phyloP scores from a whole-genome alignment of 2,329 filamentous ascomycete species.

The Bipolaris gigantea region DNA sequence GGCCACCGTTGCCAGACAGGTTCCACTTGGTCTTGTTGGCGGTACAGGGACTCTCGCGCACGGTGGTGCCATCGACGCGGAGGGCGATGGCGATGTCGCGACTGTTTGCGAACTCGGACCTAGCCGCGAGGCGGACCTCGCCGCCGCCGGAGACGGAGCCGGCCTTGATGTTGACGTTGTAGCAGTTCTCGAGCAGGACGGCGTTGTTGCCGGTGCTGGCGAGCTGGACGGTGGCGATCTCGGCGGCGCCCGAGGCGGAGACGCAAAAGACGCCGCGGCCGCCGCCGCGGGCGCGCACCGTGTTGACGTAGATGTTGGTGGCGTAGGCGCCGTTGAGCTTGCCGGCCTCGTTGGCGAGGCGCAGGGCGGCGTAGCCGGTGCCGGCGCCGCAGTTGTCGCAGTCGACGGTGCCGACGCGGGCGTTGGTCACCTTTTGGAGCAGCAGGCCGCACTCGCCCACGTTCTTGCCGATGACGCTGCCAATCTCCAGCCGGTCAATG shows the following conservation, averaged over 20 bases:
- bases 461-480: slow-evolving; percentile 56
- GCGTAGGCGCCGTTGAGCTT: slow-evolving; percentile 53
- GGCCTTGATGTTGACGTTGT: slow-evolving; percentile 55
- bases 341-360: slow-evolving; percentile 61
- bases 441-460: slow-evolving; percentile 61
- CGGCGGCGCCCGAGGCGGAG: slow-evolving; percentile 57
- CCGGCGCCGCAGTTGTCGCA: slow-evolving; percentile 58
- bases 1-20: slow-evolving; percentile 50
- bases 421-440: slow-evolving; percentile 58
- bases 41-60: slow-evolving; percentile 59
- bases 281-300: slow-evolving; percentile 59
- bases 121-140: slow-evolving; percentile 57
- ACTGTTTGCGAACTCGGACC: slow-evolving; percentile 59
- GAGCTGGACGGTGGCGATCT: slow-evolving; percentile 55
- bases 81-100: slow-evolving; percentile 55
- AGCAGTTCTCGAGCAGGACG: slow-evolving; percentile 63
- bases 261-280: slow-evolving; percentile 63
- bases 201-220: slow-evolving; percentile 59
- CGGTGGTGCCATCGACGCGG: slow-evolving; percentile 54
- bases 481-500: slow-evolving; percentile 58
- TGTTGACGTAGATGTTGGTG: slow-evolving; percentile 58
- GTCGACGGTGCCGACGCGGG: slow-evolving; percentile 57
- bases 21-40: slow-evolving; percentile 55
- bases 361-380: slow-evolving; percentile 60
- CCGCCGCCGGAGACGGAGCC: slow-evolving; percentile 59